phyloP scores from a whole-genome alignment of 202 grass and related monocot genomes.

The Brachypodium distachyon region DNA sequence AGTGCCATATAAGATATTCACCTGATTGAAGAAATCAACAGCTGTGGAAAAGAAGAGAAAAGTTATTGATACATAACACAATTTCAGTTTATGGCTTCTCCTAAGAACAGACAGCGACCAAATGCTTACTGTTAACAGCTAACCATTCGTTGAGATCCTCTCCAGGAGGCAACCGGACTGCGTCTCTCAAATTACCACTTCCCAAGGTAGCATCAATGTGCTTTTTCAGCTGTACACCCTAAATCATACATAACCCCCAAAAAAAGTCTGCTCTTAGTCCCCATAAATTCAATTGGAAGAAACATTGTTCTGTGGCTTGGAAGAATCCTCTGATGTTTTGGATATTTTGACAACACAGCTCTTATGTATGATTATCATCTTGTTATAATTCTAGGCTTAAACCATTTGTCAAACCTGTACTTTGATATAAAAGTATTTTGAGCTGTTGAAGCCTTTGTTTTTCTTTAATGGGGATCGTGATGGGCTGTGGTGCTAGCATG shows the following conservation, averaged over 20 bases:
- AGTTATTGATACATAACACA: background rate
- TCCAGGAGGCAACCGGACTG: slow-evolving; percentile 53
- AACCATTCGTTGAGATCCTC: slow-evolving; percentile 76
- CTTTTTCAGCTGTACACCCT: slow-evolving; percentile 67
- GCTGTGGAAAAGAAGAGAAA: slow-evolving; percentile 32
- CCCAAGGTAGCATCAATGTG: slow-evolving; percentile 73
- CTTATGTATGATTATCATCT: background rate
- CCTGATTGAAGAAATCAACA: slow-evolving; percentile 85
- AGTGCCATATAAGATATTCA: slow-evolving; percentile 59
- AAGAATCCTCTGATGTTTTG: background rate
- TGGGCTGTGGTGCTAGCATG: background rate
- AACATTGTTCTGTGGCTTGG: background rate
- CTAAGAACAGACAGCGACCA: background rate
- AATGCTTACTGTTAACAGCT: slow-evolving; percentile 57
- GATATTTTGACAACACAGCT: background rate
- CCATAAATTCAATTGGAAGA: background rate
- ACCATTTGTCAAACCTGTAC: background rate
- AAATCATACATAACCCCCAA: background rate
- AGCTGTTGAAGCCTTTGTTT: background rate
- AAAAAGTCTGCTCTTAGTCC: background rate
- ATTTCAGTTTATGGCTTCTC: background rate
- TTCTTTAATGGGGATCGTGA: background rate
- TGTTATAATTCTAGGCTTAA: background rate
- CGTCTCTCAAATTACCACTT: slow-evolving; percentile 67
- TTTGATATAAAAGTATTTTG: background rate